phyloP scores from a whole-genome alignment of 2,329 filamentous ascomycete species.

The Hymenoscyphus occultus region DNA sequence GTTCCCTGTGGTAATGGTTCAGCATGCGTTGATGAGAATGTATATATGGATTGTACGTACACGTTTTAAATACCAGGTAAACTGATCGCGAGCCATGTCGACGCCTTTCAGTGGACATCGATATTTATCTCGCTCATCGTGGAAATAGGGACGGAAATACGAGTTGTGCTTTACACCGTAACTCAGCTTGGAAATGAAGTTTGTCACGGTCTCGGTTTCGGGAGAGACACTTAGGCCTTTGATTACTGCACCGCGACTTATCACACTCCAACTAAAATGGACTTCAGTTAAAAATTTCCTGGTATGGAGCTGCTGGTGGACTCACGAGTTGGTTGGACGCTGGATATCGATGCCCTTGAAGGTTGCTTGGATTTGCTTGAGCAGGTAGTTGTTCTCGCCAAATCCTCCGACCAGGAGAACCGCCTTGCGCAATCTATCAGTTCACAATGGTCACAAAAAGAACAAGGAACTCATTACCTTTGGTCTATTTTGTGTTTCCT shows the following conservation, averaged over 20 bases:
- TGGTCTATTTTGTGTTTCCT: background rate
- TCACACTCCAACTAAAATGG: conserved; percentile 3
- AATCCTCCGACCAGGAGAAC: conserved; percentile 12
- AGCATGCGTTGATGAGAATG: background rate
- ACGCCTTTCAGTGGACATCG: background rate
- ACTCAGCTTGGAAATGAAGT: background rate
- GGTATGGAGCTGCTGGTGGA: background rate
- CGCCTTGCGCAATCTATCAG: background rate
- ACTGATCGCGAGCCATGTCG: conserved; percentile 7
- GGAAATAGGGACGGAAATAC: background rate
- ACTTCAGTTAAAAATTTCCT: background rate
- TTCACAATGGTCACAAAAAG: background rate
- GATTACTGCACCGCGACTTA: conserved; percentile 9
- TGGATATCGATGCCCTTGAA: conserved; percentile 2
- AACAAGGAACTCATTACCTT: background rate
- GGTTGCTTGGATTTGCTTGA: background rate
- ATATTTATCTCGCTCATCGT: conserved; percentile 3
- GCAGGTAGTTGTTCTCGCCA: conserved; percentile 9
- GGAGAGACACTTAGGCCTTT: conserved; percentile 4
- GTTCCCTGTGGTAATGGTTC: background rate
- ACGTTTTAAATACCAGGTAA: conserved; percentile 10
- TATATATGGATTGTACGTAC: background rate
- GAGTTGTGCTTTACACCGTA: conserved; percentile 1
- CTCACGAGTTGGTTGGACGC: conserved; percentile 7
- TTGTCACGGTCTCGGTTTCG: conserved; percentile 6